Base-by-base conservation (phyloP, 164 flowering plant genomes). In the Vitis rotundifolia region DNA sequence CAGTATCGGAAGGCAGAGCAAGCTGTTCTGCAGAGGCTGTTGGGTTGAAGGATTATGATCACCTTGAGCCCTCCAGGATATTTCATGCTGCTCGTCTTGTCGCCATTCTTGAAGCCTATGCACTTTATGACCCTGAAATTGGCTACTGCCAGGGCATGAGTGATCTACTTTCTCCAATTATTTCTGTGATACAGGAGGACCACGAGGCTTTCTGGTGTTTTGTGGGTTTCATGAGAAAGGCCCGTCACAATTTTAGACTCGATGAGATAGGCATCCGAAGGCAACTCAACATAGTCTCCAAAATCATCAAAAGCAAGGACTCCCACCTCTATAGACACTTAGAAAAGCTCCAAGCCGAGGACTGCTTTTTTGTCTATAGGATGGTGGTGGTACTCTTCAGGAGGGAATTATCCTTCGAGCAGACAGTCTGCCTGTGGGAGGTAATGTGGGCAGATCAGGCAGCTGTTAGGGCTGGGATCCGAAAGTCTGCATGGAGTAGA, bases 111-210 rank as follows among this genome's bases (percentile, higher is more conserved):
- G 99, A 95, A 79, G 99, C 99, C 3, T 95, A 95, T 67, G 96
- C 98, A 3, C 78, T 95, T 1, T 85, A 90, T 70, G 99, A 95
- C 72, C 77, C 89, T 2, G 99, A 95, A 81, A 91, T 90, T 71
- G 99, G 99, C 7, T 95, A 95, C 70, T 95, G 99, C 71, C 99
- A 95, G 69, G 99, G 99, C 10, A 95, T 95, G 99, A 91, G 97
- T 61, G 99, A 95, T 80, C 77, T 95, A 16, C 97, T 93, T 19
- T 91, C 98, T n/a, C 98, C 99, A 54, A 89, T 95, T 50, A 76
- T 90, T 50, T 51, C 90, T n/a, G 90, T 94, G 2, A 88, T 92
- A 48, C 73, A 81, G 28, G 97, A 93, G 59, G 99, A 95, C 80
- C 83, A 91, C 31, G 89, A 83, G 67, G 98, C 97, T n/a, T 95